These are phyloP conservation scores for Pseudocercospora vitis DNA, from an alignment of 2,329 filamentous ascomycete species.

Conservation along the genomic window DNA sequence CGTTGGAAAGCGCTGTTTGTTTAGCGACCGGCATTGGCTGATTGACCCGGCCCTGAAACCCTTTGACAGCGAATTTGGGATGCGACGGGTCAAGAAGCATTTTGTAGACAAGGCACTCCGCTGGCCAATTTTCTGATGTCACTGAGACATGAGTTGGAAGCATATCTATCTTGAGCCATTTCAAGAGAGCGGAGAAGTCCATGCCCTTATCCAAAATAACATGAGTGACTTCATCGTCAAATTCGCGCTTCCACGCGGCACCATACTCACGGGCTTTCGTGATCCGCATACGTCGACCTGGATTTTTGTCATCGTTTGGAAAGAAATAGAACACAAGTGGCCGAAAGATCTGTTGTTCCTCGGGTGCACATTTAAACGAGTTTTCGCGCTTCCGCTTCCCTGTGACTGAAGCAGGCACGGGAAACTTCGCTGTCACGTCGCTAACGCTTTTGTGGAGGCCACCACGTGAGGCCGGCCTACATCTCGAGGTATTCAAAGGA, in stretches of 20 bases:
- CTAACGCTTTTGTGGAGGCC: slow-evolving; percentile 24
- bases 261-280: slow-evolving; percentile 73
- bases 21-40: neutral
- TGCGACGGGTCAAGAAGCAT: slow-evolving; percentile 54
- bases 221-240: slow-evolving; percentile 65
- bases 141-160: slow-evolving; percentile 55
- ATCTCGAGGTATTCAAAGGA: neutral
- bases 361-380: slow-evolving; percentile 26
- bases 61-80: slow-evolving; percentile 57
- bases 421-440: slow-evolving; percentile 21
- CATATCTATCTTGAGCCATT: slow-evolving; percentile 51
- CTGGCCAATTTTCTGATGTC: slow-evolving; percentile 47
- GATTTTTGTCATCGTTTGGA: slow-evolving; percentile 73
- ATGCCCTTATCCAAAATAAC: slow-evolving; percentile 73
- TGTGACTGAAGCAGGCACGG: slow-evolving; percentile 15
- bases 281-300: slow-evolving; percentile 68
- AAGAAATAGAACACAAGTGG: slow-evolving; percentile 60
- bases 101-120: slow-evolving; percentile 46
- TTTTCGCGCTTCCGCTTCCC: slow-evolving; percentile 36
- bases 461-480: neutral
- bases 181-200: slow-evolving; percentile 62
- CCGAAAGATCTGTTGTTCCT: slow-evolving; percentile 34
- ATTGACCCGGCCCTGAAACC: neutral
- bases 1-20: neutral
- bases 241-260: slow-evolving; percentile 65